Evolutionary conservation across 768 basidiomycete genomes (phyloP), one percentile per base, ranked within the genome.

Genomic region (Infundibulicybe gibba): DNA sequence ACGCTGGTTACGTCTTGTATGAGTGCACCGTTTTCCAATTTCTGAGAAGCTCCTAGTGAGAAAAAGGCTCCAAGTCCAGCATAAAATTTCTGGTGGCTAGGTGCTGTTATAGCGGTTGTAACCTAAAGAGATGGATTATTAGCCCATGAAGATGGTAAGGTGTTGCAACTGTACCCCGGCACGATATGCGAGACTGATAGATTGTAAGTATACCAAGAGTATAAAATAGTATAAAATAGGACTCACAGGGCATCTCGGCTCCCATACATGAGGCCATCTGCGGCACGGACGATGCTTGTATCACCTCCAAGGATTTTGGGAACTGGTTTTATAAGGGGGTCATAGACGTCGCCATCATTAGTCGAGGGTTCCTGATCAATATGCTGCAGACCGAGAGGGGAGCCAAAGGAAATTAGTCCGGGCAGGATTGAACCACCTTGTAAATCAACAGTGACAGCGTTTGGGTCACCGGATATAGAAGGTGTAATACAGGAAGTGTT

Each of bases 231-330:
- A 48, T 34, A 19, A 16, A 39, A 30, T 1, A 35, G 38, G 11
- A 76, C 86, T 54, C 59, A 88, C 87, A 88, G 68, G 17, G 85
- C 81, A 63, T 88, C 77, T 32, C 86, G 74, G 10, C 81, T 83
- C 0, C 72, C 78, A 58, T 83, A 90, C 40, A 77, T 65, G n/a
- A 88, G 69, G 0, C 89, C 87, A 61, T 92, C 90, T 0, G 72
- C 77, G n/a, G 85, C 89, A 32, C 76, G 75, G 8, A 81, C 65
- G n/a, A 89, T 54, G 0, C 69, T 66, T 19, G 61, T 65, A n/a
- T 70, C 63, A 5, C 80, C 84, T 15, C 75, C 77, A 5, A 82
- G 41, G 21, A 87, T 63, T 20, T 59, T 55, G 2, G 84, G 82
- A 45, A 78, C 59, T 17, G 60, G 51, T 34, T 65, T 61, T n/a